A percentile compares a stretch with the other conserved stretches of the same genome.
Conservation (phyloP, 164 flowering plant genomes). For the Chimonanthus salicifolius region DNA sequence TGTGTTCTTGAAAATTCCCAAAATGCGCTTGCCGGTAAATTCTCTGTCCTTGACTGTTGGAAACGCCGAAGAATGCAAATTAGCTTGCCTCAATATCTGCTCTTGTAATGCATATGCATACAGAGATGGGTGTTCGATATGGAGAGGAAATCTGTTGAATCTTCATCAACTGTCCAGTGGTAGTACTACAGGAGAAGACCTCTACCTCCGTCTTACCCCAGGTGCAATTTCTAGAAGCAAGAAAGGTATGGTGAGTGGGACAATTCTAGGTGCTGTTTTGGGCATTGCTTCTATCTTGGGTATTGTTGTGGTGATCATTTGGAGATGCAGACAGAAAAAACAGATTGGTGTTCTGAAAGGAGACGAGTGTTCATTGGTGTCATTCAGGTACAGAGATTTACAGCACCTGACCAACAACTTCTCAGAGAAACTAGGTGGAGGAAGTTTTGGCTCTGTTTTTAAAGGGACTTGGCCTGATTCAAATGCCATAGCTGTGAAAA, state of each 20-base stretch:
- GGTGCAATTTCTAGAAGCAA: not conserved
- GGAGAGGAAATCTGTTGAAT: constrained; percentile 11
- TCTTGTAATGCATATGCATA: constrained; percentile 11
- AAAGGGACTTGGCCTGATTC: constrained; percentile 37
- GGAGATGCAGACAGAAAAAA: constrained; percentile 14
- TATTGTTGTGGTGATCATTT: constrained; percentile 9
- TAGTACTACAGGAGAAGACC: not conserved
- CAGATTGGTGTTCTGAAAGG: constrained; percentile 4
- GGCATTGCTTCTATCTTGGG: constrained; percentile 14
- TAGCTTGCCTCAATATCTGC: constrained; percentile 5
- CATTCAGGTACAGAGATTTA: constrained; percentile 32
- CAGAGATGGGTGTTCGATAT: constrained; percentile 6
- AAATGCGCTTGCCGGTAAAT: constrained; percentile 7
- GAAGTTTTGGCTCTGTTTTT: constrained; percentile 3
- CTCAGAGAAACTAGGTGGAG: constrained; percentile 47
- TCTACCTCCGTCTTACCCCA: not conserved
- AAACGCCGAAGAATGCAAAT: constrained; percentile 6
- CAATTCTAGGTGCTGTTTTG: constrained; percentile 14
- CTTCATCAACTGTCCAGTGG: not conserved
- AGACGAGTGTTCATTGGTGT: constrained; percentile 27
- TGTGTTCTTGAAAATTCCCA: constrained; percentile 4
- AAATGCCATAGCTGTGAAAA: constrained; percentile 37
- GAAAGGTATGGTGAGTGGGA: constrained; percentile 8
- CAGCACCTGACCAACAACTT: constrained; percentile 40
- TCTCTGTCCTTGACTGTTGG: not conserved